phyloP scores from a whole-genome alignment of 2,329 filamentous ascomycete genomes.

The Niveomyces coronatus region DNA sequence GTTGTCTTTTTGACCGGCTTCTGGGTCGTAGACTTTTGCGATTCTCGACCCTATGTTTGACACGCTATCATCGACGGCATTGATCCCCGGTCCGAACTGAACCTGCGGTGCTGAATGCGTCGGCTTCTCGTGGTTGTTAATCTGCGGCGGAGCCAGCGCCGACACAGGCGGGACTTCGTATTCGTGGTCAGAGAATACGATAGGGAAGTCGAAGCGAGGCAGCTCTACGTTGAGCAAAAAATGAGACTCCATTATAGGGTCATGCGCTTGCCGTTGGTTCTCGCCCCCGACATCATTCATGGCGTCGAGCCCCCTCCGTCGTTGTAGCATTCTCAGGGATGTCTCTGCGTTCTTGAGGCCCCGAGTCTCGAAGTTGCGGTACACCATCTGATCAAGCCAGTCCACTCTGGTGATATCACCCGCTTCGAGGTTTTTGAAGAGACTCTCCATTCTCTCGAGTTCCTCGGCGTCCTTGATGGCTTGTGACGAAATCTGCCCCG shows the following conservation, averaged over 20 bases:
- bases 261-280: constrained; percentile 13
- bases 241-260: constrained; percentile 39
- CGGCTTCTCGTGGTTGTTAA: constrained; percentile 51
- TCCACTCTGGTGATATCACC: constrained; percentile 86
- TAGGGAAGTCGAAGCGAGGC: constrained; percentile 87
- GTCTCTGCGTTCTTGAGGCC: constrained; percentile 54
- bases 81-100: constrained; percentile 81
- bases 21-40: constrained; percentile 85
- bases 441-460: constrained; percentile 74
- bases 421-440: constrained; percentile 98
- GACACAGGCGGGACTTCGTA: constrained; percentile 81
- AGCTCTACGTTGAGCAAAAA: constrained; percentile 87
- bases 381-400: constrained; percentile 93
- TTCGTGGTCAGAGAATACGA: constrained; percentile 90
- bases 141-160: constrained; percentile 48
- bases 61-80: constrained; percentile 47
- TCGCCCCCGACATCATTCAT: constrained; percentile 26
- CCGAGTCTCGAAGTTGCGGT: constrained; percentile 75
- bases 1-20: constrained; percentile 81
- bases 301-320: constrained; percentile 27
- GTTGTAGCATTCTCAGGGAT: constrained; percentile 48
- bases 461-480: constrained; percentile 70
- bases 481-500: constrained; percentile 36
- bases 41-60: constrained; percentile 47
- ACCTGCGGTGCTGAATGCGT: constrained; percentile 79